phyloP scores from a whole-genome alignment of 2,329 filamentous ascomycete genomes.

The Trichophyton mentagrophytes region DNA sequence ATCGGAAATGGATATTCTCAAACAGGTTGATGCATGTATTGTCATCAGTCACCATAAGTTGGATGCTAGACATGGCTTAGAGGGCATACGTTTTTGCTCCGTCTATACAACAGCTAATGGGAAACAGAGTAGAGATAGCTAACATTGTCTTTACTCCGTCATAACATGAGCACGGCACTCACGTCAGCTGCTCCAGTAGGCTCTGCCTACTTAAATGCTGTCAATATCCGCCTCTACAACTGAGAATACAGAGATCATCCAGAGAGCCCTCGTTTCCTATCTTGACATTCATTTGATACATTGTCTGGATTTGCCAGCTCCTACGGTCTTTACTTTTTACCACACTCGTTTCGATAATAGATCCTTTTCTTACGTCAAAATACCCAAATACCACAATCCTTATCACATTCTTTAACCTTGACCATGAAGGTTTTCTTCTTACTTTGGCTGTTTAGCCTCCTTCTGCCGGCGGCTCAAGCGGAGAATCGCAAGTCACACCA shows the following conservation, averaged over 20 bases:
- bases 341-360: background rate
- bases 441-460: background rate
- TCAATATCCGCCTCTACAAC: background rate
- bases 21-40: background rate
- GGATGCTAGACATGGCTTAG: background rate
- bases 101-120: too few species aligned
- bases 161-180: background rate
- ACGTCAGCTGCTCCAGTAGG: background rate
- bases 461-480: background rate
- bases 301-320: background rate
- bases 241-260: background rate
- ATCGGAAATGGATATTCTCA: background rate
- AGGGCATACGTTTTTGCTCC: too few species aligned
- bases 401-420: background rate
- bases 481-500: background rate
- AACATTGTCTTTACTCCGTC: background rate
- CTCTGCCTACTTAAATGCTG: background rate
- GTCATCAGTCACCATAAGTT: background rate
- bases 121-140: background rate
- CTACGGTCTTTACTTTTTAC: background rate
- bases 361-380: background rate
- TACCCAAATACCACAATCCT: background rate
- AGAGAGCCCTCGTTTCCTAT: background rate
- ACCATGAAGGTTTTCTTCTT: background rate
- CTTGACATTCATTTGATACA: background rate